A percentile compares a stretch with the other conserved stretches of the same genome.
These are phyloP conservation scores for Coemansia brasiliensis DNA, from an alignment of 192 early-diverging fungal species.

Conservation along the genomic window DNA sequence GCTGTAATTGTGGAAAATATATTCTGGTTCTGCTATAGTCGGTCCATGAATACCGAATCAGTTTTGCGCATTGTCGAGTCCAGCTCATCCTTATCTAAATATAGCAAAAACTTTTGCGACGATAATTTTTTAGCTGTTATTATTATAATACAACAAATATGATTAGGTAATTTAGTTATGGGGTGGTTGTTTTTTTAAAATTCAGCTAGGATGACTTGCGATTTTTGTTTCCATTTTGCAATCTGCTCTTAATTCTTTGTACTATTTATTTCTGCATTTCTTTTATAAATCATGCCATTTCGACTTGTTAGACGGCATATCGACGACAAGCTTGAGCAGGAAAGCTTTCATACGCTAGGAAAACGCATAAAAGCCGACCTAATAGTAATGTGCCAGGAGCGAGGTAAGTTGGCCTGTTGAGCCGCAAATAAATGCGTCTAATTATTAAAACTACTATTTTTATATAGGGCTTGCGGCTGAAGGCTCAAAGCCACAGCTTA, in stretches of 20 bases:
- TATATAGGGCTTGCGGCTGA: conserved; percentile 61
- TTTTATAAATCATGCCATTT: conserved; percentile 42
- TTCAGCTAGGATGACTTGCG: background rate
- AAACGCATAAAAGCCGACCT: conserved; percentile 68
- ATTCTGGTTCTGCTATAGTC: too few relatives aligned
- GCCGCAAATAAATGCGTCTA: too few relatives aligned
- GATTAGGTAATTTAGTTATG: too few relatives aligned
- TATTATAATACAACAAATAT: too few relatives aligned
- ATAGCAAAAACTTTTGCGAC: too few relatives aligned
- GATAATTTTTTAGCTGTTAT: too few relatives aligned
- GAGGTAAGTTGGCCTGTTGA: conserved; percentile 55
- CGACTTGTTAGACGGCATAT: conserved; percentile 60
- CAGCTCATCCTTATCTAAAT: too few relatives aligned
- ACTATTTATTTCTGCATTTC: background rate
- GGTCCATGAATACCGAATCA: too few relatives aligned
- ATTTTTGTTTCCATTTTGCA: background rate
- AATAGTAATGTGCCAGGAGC: conserved; percentile 69
- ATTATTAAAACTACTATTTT: background rate
- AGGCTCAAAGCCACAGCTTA: conserved; percentile 63
- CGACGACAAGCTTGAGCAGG: conserved; percentile 60
- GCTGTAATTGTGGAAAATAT: too few relatives aligned
- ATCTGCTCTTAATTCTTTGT: background rate
- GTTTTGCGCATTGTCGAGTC: too few relatives aligned
- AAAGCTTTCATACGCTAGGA: conserved; percentile 61
- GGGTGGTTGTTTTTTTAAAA: background rate